Base-by-base conservation (phyloP, 441 rosid genomes). In the Gossypium davidsonii region DNA sequence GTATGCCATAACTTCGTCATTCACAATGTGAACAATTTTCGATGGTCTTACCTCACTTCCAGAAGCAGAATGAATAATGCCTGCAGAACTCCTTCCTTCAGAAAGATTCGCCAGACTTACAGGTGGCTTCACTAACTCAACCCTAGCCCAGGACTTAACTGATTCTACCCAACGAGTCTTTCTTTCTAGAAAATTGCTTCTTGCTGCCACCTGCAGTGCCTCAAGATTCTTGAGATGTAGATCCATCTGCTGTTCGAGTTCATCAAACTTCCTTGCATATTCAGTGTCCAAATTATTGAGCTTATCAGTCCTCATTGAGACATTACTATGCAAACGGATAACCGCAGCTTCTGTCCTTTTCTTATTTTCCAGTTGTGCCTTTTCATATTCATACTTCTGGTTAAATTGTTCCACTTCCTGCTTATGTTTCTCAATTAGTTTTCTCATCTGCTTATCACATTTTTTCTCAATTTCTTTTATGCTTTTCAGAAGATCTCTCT, bases 271-370 rank as follows among this genome's bases (percentile, higher is more conserved):
- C 73, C 71, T 79, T 11, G 81, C 79, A 76, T 76, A 86, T 46
- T 83, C 84, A 75, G 49, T 67, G 67, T 90, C 94, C 73, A 88
- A 74, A 46, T 62, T 80, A 80, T 79, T 83, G 42, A 88, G 87
- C 82, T 68, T 83, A 62, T 85, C 90, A 18, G 60, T 49, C 79
- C 76, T 79, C 78, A 72, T 67, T 3, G 84, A 73, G 70, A 51
- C 71, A 72, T 60, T 73, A 69, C 76, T 74, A 73, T 71, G 83
- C 44, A 79, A 67, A 74, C 86, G 84, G 75, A 89, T 81, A 75
- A 91, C 78, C 70, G 88, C 86, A 60, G 76, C 81, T 76, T 90
- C 92, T 34, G 82, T 21, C 67, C 25, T 77, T 63, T 79, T 84
- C 34, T 42, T 64, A 12, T 23, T 76, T 80, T 86, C 94, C 44